Conservation (phyloP, 2,329 filamentous ascomycete genomes). For the Aspergillus awamori region DNA sequence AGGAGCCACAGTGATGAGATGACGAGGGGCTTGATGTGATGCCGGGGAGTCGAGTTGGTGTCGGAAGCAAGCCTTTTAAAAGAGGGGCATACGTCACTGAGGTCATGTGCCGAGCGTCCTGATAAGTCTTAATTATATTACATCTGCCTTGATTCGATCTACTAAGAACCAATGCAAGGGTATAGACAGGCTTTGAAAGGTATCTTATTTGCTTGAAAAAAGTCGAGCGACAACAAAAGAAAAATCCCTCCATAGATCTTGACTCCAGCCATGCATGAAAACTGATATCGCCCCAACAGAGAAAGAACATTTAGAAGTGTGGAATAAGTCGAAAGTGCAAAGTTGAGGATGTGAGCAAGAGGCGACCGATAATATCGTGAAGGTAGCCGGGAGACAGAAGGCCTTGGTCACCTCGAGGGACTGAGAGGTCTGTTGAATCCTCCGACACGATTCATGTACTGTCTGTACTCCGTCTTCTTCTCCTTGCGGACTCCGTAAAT, state of each 20-base stretch:
- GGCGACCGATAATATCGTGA: background rate
- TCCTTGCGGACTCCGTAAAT: constrained; percentile 82
- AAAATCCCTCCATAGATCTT: constrained; percentile 18
- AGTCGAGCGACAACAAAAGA: constrained; percentile 1
- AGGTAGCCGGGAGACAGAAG: constrained; percentile 1
- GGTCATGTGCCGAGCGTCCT: constrained; percentile 30
- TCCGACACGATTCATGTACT: constrained; percentile 76
- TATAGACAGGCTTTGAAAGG: constrained; percentile 4
- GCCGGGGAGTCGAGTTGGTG: background rate
- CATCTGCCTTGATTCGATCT: background rate
- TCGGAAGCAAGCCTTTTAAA: constrained; percentile 1
- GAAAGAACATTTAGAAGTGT: constrained; percentile 12
- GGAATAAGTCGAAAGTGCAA: constrained; percentile 9
- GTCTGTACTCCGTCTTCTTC: constrained; percentile 91
- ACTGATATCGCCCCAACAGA: constrained; percentile 21
- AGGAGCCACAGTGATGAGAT: constrained; percentile 28
- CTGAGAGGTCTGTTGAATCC: constrained; percentile 56
- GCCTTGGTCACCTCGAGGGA: constrained; percentile 40
- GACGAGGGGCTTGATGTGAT: background rate
- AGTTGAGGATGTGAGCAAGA: constrained; percentile 13
- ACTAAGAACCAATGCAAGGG: constrained; percentile 5
- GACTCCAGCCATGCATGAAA: constrained; percentile 35
- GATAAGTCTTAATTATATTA: constrained; percentile 2
- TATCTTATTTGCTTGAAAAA: constrained; percentile 10
- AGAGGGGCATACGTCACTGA: constrained; percentile 34